Evolutionary conservation across 345 rosid species (phyloP), one percentile per base, ranked within the genome.

Genomic region (Psidium friedrichsthalianum): DNA sequence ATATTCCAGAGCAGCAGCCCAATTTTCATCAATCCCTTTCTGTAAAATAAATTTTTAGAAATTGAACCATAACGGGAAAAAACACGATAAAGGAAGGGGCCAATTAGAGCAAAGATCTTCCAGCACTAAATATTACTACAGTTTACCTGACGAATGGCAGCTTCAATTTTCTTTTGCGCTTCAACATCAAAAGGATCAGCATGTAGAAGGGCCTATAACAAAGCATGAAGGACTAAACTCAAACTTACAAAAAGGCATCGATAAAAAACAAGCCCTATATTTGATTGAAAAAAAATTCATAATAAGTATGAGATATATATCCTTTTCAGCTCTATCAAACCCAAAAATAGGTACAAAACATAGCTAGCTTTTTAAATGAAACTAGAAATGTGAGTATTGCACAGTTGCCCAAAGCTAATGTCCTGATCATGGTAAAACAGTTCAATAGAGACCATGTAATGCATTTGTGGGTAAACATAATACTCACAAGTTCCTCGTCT

Each of bases 1-100:
- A 90, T 97, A 82, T 89, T 97, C 99, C 90, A 97, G 90, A 84
- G 99, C 99, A 89, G 99, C 99, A 90, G 92, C 99, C 99, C 99
- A 94, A 84, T 97, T 97, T 90, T 97, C 99, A 91, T 97, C 99
- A 86, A 97, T 97, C 86, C 99, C 99, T 94, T 95, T 96, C 99
- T 97, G 96, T 87, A 52, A 61, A 27, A 85, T 36, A 40, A 74
- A 51, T 40, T 55, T 56, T 27, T 36, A 59, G 83, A 54, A 32
- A 47, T 32, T n/a, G 49, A 69, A 82, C 57, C 20, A 82, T 57
- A 6, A 10, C 83, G 42, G 5, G n/a, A 84, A 53, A 83, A 24
- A 51, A 14, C 83, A 53, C 32, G 83, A 87, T 57, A 74, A 25
- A 18, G 56, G 85, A 61, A 85, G 86, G 82, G 86, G 83, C 78